Conservation (phyloP, 2,329 filamentous ascomycete genomes). For the Microcyclosporella mali region DNA sequence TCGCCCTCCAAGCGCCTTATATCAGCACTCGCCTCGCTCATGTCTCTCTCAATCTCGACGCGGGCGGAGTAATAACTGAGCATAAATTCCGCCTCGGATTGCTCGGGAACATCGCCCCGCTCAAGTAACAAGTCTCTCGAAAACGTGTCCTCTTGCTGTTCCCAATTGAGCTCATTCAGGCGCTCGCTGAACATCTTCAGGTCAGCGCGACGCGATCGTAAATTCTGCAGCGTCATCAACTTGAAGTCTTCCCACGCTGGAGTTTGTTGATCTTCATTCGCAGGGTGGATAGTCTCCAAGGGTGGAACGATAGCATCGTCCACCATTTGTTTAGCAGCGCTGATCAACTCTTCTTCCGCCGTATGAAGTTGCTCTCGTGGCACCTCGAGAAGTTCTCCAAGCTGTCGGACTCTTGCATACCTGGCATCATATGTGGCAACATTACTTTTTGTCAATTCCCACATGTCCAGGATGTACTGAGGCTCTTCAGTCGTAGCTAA, state of each 20-base stretch:
- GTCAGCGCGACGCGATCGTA: no score
- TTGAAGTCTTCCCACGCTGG: no score
- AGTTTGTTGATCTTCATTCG: no score
- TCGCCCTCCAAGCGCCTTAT: not conserved
- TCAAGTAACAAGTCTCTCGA: not conserved
- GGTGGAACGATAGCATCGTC: no score
- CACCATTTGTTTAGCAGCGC: not conserved
- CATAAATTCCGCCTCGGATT: not conserved
- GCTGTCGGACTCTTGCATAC: not conserved
- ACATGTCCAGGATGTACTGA: not conserved
- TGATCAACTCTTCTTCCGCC: not conserved
- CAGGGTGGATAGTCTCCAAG: no score
- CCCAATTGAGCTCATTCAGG: not conserved
- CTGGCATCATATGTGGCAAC: not conserved
- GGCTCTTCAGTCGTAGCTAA: no score
- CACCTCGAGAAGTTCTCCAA: not conserved
- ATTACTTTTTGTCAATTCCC: not conserved
- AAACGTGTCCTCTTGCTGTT: not conserved
- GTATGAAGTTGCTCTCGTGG: not conserved
- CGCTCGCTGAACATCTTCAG: not conserved
- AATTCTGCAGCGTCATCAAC: no score
- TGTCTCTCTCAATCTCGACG: not conserved
- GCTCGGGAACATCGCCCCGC: not conserved
- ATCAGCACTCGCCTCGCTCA: not conserved
- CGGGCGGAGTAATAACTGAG: not conserved